These are phyloP conservation scores for Mycotypha africana DNA, from an alignment of 371 early-diverging fungal species.

Conservation along the genomic window DNA sequence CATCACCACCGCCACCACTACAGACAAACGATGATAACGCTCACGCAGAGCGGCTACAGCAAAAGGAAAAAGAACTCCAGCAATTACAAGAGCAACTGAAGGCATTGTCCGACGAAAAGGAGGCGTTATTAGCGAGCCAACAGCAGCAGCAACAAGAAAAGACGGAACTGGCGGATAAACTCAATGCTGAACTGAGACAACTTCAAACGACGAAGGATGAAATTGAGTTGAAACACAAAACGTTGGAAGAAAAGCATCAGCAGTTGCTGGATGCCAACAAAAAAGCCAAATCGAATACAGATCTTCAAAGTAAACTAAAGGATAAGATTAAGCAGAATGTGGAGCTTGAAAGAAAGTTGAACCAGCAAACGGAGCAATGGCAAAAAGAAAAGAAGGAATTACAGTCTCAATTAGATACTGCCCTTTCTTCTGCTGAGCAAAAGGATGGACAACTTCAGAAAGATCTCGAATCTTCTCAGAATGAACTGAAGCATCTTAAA, in stretches of 20 bases:
- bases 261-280: background rate
- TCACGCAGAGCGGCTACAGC: too few relatives aligned
- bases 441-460: background rate
- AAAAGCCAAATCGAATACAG: too few relatives aligned
- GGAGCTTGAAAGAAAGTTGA: constrained; percentile 5
- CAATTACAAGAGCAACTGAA: constrained; percentile 17
- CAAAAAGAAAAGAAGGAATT: background rate
- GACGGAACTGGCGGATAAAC: constrained; percentile 18
- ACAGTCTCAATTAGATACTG: background rate
- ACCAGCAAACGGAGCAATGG: background rate
- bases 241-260: constrained; percentile 17
- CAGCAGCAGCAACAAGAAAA: background rate
- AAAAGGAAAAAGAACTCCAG: background rate
- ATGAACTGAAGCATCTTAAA: too few relatives aligned
- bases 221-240: constrained; percentile 10
- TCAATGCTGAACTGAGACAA: constrained; percentile 1
- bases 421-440: background rate
- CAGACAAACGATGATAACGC: too few relatives aligned
- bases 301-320: constrained; percentile 9
- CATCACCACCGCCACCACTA: too few relatives aligned
- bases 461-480: background rate
- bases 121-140: background rate
- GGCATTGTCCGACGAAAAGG: background rate
- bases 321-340: constrained; percentile 10
- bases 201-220: background rate